Evolutionary conservation across 495 filamentous ascomycete genomes (phyloP).

Genomic region (Xylaria intraflava): DNA sequence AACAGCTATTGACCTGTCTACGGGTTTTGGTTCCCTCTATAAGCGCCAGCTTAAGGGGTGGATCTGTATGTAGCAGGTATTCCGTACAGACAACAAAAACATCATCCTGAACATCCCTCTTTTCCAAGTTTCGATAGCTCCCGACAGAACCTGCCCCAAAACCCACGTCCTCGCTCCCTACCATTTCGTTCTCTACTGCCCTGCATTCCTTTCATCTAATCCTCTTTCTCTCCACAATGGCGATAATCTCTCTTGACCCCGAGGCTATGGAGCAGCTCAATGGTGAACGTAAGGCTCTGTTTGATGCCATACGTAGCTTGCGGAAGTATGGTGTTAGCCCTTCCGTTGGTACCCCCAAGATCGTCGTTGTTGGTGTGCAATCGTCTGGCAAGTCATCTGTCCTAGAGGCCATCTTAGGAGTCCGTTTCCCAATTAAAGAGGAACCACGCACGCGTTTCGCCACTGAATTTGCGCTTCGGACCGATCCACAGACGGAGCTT

Average conservation of each 20-base stretch:
- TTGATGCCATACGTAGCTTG: conserved; percentile 47
- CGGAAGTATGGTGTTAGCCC: conserved; percentile 43
- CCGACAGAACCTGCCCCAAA: too few species aligned
- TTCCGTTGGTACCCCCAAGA: conserved; percentile 54
- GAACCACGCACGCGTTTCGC: conserved; percentile 63
- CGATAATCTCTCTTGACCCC: conserved; percentile 14
- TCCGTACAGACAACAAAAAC: too few species aligned
- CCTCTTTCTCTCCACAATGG: conserved; percentile 5
- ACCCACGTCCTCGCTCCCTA: too few species aligned
- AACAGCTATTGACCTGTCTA: too few species aligned
- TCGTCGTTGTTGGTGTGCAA: conserved; percentile 70
- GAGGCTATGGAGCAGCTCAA: conserved; percentile 20
- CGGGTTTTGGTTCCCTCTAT: too few species aligned
- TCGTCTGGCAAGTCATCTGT: conserved; percentile 70
- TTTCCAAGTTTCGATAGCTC: too few species aligned
- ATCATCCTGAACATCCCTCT: too few species aligned
- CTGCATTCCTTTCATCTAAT: not conserved
- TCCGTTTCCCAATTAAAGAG: conserved; percentile 60
- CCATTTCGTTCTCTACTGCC: not conserved
- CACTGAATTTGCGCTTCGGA: conserved; percentile 54
- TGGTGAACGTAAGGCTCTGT: conserved; percentile 26
- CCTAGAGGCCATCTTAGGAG: conserved; percentile 63
- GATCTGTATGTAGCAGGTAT: too few species aligned
- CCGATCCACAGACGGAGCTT: conserved; percentile 15
- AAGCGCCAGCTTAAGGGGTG: too few species aligned